Base-by-base conservation (phyloP, 345 rosid species). In the Psidium guajava region DNA sequence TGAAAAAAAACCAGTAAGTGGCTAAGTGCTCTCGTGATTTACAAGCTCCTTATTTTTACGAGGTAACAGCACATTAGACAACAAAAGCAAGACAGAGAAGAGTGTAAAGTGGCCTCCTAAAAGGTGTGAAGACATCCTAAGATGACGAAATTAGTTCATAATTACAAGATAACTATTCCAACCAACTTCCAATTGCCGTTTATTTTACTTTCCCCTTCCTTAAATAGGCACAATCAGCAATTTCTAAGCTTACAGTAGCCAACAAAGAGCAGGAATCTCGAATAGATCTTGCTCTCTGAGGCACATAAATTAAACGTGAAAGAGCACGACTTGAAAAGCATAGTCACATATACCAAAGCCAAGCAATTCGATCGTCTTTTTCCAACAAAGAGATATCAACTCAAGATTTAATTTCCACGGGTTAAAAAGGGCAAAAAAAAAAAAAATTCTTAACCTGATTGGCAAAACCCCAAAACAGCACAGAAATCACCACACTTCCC, bases 401-500 rank as follows among this genome's bases (percentile, higher is more conserved):
- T 85, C 83, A 56, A 57, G 51, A 81, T 49, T 69, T 1, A 59
- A 54, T 28, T 12, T 83, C 83, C 54, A 28, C 20, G 54, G 84
- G 40, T 85, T 28, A 27, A 56, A 56, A 56, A 85, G 82, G 36
- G 56, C 57, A 77, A 77, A 52, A 50, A 27, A 77, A 52, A 50
- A 27, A 83, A 83, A 5, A 24, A 77, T 14, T 14, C 54, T 86
- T 86, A 36, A 95, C 99, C 98, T 97, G 99, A 93, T 97, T 97
- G 51, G 99, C 99, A 82, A 95, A 93, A 15, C 99, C 99, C 99
- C 99, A 97, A 84, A 97, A 97, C 51, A 97, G 94, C 88, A 97
- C 99, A 36, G 99, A 97, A 86, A 97, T 83, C 56, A 97, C 99
- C 52, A 97, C 99, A 53, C 99, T 97, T 36, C 99, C 99, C 98